Evolutionary conservation across 106 monocot species (phyloP), one percentile per base, ranked within the genome.

Genomic region (Acorus gramineus): DNA sequence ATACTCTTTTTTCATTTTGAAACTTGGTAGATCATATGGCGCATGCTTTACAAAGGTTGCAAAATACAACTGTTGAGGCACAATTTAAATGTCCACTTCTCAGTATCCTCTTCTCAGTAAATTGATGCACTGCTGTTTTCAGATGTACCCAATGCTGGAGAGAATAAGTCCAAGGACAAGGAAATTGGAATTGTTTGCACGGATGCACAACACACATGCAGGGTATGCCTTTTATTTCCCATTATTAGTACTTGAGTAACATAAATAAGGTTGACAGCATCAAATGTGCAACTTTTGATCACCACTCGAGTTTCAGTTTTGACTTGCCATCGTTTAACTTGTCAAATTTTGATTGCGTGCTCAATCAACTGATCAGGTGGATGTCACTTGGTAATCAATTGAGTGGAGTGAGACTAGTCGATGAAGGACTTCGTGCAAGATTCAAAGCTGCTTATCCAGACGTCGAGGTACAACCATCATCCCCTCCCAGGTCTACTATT

Each of bases 171-270:
- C 98, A 55, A 83, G 98, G 81, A 99, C 98, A 47, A 89, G 98
- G 77, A 99, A 99, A 63, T 62, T 99, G 42, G 98, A 99, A 73
- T 69, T 99, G 61, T 99, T 99, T 78, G 98, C 98, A 76, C 78
- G 98, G 60, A 99, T 99, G 92, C 98, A 92, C 66, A 99, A 99
- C 69, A 87, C 98, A 49, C 98, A 99, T 73, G 92, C 98, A 50
- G 98, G 98, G 98, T 99, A 88, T 57, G 67, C 3, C 0, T 47
- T 28, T 28, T 28, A 28, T 28, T 28, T 28, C 28, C 28, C 28
- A 28, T 28, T 28, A 28, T 28, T 28, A 28, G 28, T 28, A 28
- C 28, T 28, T 1, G n/a, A n/a, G n/a, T n/a, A 28, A 28, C 28
- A 28, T 28, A 28, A 28, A 28, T 28, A 28, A 28, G 28, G 28